Percentiles rank a stretch among this genome's conserved stretches.
Evolutionary conservation across 371 early-diverging fungal species (phyloP).

Genomic region (Nematocida ausubeli): DNA sequence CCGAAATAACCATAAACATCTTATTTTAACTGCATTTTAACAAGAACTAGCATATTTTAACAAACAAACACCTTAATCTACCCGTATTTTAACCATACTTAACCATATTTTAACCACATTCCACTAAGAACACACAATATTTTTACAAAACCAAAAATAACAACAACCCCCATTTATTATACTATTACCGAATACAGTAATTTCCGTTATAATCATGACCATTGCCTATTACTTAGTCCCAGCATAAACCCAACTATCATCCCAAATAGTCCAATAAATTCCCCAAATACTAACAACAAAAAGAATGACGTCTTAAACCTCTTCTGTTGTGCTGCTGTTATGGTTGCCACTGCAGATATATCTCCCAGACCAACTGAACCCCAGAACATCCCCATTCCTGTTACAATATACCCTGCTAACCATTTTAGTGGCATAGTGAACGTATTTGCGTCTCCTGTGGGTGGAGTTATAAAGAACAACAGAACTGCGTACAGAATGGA

Average conservation of each 20-base stretch:
- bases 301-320: slow-evolving; percentile 65
- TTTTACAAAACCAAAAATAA: background rate
- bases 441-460: slow-evolving; percentile 13
- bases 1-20: too few species aligned
- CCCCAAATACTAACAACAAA: slow-evolving; percentile 67
- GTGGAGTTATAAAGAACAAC: slow-evolving; percentile 59
- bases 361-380: slow-evolving; percentile 62
- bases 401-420: slow-evolving; percentile 59
- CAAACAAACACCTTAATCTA: too few species aligned
- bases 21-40: too few species aligned
- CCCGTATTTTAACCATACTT: too few species aligned
- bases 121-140: background rate
- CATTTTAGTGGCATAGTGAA: slow-evolving; percentile 51
- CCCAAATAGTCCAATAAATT: slow-evolving; percentile 65
- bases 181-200: too few species aligned
- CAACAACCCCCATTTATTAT: too few species aligned
- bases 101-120: too few species aligned
- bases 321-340: slow-evolving; percentile 67
- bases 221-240: slow-evolving; percentile 1
- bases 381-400: slow-evolving; percentile 62
- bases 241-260: slow-evolving; percentile 64
- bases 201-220: background rate
- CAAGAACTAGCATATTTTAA: too few species aligned
- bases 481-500: slow-evolving; percentile 64
- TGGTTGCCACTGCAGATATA: slow-evolving; percentile 61